Conservation (phyloP, 495 filamentous ascomycete genomes). For the Aspergillus asperescens region DNA sequence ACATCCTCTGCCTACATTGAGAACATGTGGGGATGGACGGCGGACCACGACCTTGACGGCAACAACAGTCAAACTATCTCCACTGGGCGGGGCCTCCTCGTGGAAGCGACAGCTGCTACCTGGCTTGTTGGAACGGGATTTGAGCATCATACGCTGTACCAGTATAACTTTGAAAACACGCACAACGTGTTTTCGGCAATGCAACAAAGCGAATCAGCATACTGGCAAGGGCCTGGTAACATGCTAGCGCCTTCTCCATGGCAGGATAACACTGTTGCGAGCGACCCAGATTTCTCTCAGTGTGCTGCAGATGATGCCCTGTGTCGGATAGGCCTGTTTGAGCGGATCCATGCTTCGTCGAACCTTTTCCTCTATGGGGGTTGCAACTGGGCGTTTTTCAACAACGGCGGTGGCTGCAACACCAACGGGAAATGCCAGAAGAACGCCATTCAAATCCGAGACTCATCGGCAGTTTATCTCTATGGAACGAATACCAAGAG, state of each 20-base stretch:
- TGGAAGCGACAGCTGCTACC: slow-evolving; percentile 42
- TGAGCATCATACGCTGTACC: slow-evolving; percentile 48
- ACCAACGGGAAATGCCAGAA: slow-evolving; percentile 38
- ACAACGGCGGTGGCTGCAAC: slow-evolving; percentile 35
- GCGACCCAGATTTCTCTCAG: slow-evolving; percentile 38
- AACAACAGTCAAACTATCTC: slow-evolving; percentile 37
- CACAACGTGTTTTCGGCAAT: slow-evolving; percentile 44
- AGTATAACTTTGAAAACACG: slow-evolving; percentile 46
- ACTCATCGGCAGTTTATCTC: slow-evolving; percentile 31
- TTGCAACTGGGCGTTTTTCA: slow-evolving; percentile 50
- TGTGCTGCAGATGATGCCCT: slow-evolving; percentile 29
- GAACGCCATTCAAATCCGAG: slow-evolving; percentile 35
- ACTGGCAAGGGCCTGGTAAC: slow-evolving; percentile 41
- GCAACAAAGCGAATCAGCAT: slow-evolving; percentile 44
- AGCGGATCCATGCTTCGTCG: slow-evolving; percentile 35
- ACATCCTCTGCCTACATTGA: slow-evolving; percentile 51
- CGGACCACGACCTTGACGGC: slow-evolving; percentile 48
- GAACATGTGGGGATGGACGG: slow-evolving; percentile 56
- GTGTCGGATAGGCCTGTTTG: slow-evolving; percentile 42
- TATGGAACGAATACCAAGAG: slow-evolving; percentile 42
- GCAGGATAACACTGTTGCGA: slow-evolving; percentile 27
- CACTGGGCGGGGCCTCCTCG: slow-evolving; percentile 45
- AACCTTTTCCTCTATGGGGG: slow-evolving; percentile 52
- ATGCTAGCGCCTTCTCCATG: slow-evolving; percentile 42
- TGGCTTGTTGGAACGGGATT: slow-evolving; percentile 42